Evolutionary conservation across 2,329 filamentous ascomycete genomes (phyloP), one percentile per base, ranked within the genome.

Genomic region (Trichoderma oligosporum): DNA sequence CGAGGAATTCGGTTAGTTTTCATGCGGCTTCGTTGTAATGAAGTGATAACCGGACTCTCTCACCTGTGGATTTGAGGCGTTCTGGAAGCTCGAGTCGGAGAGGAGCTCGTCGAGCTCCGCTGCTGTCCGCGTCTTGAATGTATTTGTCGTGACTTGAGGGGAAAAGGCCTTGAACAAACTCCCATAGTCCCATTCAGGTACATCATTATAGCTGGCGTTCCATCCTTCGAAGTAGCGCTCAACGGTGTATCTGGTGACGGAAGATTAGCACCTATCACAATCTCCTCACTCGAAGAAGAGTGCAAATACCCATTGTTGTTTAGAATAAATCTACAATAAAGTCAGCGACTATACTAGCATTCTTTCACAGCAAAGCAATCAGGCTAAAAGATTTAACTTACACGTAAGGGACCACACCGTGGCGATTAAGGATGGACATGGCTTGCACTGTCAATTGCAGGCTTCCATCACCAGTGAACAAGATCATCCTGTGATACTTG

Each of bases 221-320:
- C 84, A 84, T 48, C 88, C 88, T 70, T 93, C 88, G 65, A 93
- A 91, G 69, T 82, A 86, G 22, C 89, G 82, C 74, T 93, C 89
- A 66, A 92, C 91, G 7, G 88, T 91, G 73, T 88, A 93, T 7
- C 52, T 36, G 14, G 9, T 8, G 16, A 39, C 27, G 9, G 5
- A 4, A 16, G 4, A 12, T 36, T 36, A 36, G 27, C 18, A 14
- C 2, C 20, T 9, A 8, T 7, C 6, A 18, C 14, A 1, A 2
- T 29, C 22, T 25, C 9, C 24, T 25, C 22, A 1, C 4, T 12
- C n/a, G 18, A 11, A 29, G 22, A 8, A 12, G 14, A 7, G 7
- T 45, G 12, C 9, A 14, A 6, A 18, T 45, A 45, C 41, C 41
- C 41, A 8, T 45, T 45, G 14, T 52, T 52, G 8, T 52, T 52